Percentiles rank a stretch among this genome's conserved stretches.
Evolutionary conservation across 2,329 filamentous ascomycete species (phyloP).

Genomic region (Cryphonectria nitschkei): DNA sequence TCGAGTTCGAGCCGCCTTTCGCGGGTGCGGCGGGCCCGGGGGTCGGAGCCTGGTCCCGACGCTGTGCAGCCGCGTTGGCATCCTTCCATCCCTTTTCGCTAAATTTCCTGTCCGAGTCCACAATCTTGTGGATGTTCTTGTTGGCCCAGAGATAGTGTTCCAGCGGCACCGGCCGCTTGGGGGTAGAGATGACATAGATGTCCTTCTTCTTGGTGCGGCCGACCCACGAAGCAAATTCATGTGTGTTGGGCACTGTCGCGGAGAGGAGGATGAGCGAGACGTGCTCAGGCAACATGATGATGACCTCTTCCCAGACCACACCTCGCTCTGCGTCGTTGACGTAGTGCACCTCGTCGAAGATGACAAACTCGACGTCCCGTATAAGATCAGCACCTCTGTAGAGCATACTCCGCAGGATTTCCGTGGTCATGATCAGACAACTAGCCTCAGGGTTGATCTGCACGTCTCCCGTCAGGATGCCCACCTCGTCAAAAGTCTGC

Average conservation of each 20-base stretch:
- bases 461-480: constrained; percentile 95
- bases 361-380: constrained; percentile 96
- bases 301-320: constrained; percentile 99
- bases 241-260: constrained; percentile 94
- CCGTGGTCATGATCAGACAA: constrained; percentile 98
- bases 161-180: constrained; percentile 90
- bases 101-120: constrained; percentile 90
- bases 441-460: constrained; percentile 98
- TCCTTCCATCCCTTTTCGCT: constrained; percentile 94
- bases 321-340: constrained; percentile 95
- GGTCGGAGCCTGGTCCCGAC: constrained; percentile 75
- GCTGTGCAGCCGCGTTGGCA: constrained; percentile 79
- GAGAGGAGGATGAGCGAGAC: constrained; percentile 94
- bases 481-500: constrained; percentile 88
- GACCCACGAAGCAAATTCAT: constrained; percentile 98
- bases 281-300: constrained; percentile 98
- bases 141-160: constrained; percentile 97
- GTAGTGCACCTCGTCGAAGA: constrained; percentile 99
- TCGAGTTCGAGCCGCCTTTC: constrained; percentile 53
- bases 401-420: constrained; percentile 97
- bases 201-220: constrained; percentile 98
- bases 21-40: constrained; percentile 43
- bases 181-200: constrained; percentile 97
- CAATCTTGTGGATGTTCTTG: constrained; percentile 92
- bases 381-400: constrained; percentile 96